Evolutionary conservation across 2,329 filamentous ascomycete genomes (phyloP).

Genomic region (Drechslerella coelobrocha): DNA sequence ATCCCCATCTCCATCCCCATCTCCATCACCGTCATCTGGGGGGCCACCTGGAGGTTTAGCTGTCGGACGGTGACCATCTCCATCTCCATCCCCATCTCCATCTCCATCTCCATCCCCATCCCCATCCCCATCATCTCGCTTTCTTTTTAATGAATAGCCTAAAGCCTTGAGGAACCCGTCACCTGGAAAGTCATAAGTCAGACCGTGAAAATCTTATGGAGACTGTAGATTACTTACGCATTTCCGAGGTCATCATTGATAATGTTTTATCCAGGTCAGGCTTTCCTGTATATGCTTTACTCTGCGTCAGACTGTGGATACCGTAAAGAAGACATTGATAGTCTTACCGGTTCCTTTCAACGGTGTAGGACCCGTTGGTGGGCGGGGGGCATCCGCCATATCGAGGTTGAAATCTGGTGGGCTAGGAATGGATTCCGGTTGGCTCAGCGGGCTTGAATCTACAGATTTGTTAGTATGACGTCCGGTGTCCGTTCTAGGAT

Average conservation of each 20-base stretch:
- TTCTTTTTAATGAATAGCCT: too few relatives aligned
- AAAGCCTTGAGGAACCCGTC: background rate
- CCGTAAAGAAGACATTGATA: background rate
- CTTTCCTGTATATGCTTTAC: background rate
- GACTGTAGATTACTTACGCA: background rate
- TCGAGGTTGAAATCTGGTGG: background rate
- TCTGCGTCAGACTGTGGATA: background rate
- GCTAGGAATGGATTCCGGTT: background rate
- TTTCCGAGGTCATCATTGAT: background rate
- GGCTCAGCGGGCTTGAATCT: background rate
- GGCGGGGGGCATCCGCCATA: background rate
- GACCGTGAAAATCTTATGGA: background rate
- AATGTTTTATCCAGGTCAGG: background rate
- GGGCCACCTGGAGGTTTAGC: too few relatives aligned
- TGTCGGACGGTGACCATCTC: too few relatives aligned
- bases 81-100: too few relatives aligned
- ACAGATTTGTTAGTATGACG: background rate
- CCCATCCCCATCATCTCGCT: too few relatives aligned
- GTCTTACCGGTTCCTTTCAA: background rate
- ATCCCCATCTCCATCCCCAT: too few relatives aligned
- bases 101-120: too few relatives aligned
- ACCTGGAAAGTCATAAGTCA: too few relatives aligned
- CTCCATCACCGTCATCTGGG: too few relatives aligned
- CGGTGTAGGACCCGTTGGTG: too few relatives aligned
- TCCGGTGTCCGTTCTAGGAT: background rate